These are phyloP conservation scores for Botrytis porri DNA, from an alignment of 2,329 filamentous ascomycete genomes.

Conservation along the genomic window DNA sequence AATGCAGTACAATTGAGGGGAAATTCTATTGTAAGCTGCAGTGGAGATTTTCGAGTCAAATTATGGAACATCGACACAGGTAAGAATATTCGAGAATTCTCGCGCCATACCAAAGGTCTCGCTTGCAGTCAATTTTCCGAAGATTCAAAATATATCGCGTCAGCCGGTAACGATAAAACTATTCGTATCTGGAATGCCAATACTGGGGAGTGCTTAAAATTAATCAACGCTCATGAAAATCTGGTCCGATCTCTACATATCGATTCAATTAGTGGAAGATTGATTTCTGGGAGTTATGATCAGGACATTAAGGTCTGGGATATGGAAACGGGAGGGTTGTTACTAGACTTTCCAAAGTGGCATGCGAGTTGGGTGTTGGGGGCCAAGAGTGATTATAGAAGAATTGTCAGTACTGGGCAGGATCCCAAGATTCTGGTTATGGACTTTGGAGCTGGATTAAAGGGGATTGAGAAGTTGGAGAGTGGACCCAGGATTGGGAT, in stretches of 20 bases:
- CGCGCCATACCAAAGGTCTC: slow-evolving; percentile 85
- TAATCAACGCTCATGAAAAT: slow-evolving; percentile 78
- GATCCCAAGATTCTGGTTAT: slow-evolving; percentile 89
- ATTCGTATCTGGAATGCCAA: slow-evolving; percentile 96
- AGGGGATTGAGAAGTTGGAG: slow-evolving; percentile 48
- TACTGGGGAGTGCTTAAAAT: slow-evolving; percentile 77
- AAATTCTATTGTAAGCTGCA: slow-evolving; percentile 89
- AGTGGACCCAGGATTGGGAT: not conserved
- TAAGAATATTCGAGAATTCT: slow-evolving; percentile 84
- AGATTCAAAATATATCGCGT: slow-evolving; percentile 88
- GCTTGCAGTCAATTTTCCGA: slow-evolving; percentile 96
- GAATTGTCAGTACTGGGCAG: slow-evolving; percentile 92
- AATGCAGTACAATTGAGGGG: slow-evolving; percentile 95
- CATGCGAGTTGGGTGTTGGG: slow-evolving; percentile 95
- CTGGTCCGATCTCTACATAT: slow-evolving; percentile 89
- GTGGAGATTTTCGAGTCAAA: slow-evolving; percentile 88
- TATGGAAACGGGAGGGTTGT: slow-evolving; percentile 71
- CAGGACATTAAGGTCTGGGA: slow-evolving; percentile 94
- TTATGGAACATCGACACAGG: slow-evolving; percentile 93
- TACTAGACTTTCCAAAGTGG: slow-evolving; percentile 89
- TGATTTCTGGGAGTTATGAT: slow-evolving; percentile 92
- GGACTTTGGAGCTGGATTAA: slow-evolving; percentile 73
- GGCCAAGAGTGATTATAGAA: slow-evolving; percentile 91
- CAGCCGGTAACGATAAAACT: slow-evolving; percentile 90
- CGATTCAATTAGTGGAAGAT: slow-evolving; percentile 78